These are phyloP conservation scores for Eutrema yunnanense DNA, from an alignment of 345 rosid genomes.

Conservation along the genomic window DNA sequence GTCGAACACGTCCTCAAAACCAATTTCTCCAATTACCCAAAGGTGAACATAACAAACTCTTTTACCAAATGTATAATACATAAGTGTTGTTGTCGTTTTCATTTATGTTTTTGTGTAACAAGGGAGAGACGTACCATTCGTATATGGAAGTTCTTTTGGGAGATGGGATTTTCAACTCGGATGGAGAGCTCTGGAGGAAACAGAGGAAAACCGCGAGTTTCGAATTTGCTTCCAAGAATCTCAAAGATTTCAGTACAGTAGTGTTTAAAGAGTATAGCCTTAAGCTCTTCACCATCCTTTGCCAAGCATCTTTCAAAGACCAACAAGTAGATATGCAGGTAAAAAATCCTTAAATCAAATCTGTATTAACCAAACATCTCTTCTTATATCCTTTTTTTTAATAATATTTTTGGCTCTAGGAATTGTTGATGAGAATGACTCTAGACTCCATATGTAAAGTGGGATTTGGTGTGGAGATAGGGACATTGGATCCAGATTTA, in stretches of 20 bases:
- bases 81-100: not conserved
- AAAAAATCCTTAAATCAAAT: not conserved
- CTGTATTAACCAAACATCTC: not conserved
- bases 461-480: slow-evolving; percentile 92
- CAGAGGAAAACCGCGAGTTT: slow-evolving; percentile 95
- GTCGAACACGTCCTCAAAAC: slow-evolving; percentile 89
- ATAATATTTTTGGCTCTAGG: slow-evolving; percentile 32
- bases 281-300: slow-evolving; percentile 64
- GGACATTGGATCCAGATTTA: slow-evolving; percentile 62
- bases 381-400: not conserved
- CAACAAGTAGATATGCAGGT: slow-evolving; percentile 89
- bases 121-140: slow-evolving; percentile 90
- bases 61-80: not conserved
- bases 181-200: slow-evolving; percentile 88
- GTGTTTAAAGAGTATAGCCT: slow-evolving; percentile 84
- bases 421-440: slow-evolving; percentile 87
- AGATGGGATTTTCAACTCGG: slow-evolving; percentile 84
- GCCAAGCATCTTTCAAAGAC: slow-evolving; percentile 42
- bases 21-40: slow-evolving; percentile 80
- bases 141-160: slow-evolving; percentile 94
- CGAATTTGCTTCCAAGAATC: slow-evolving; percentile 93
- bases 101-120: slow-evolving; percentile 14
- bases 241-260: slow-evolving; percentile 78
- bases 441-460: slow-evolving; percentile 91
- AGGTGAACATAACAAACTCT: slow-evolving; percentile 41